These are phyloP conservation scores for Xylariaceae sp. DNA, from an alignment of 2,329 filamentous ascomycete species.

Conservation along the genomic window DNA sequence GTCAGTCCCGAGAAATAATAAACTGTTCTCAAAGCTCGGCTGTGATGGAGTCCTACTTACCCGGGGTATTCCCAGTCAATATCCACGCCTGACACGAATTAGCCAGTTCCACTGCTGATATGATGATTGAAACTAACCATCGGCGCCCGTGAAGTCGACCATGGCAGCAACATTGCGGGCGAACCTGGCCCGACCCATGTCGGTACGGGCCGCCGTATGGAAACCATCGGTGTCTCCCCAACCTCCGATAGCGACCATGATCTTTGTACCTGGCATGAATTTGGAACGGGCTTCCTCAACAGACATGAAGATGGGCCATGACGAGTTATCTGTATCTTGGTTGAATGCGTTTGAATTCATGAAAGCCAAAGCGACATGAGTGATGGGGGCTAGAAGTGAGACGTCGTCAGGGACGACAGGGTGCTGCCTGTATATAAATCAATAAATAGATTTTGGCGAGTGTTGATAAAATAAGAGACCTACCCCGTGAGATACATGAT, in stretches of 20 bases:
- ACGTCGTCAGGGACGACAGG: conserved; percentile 27
- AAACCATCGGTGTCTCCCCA: conserved; percentile 60
- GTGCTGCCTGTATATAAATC: conserved; percentile 25
- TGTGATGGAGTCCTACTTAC: conserved; percentile 14
- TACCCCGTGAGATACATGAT: conserved; percentile 35
- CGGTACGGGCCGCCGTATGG: conserved; percentile 42
- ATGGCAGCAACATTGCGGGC: conserved; percentile 54
- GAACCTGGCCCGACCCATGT: conserved; percentile 44
- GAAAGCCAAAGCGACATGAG: conserved; percentile 52
- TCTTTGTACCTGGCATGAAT: conserved; percentile 49
- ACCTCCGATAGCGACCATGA: conserved; percentile 61
- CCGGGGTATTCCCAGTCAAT: conserved; percentile 59
- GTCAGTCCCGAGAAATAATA: conserved; percentile 12
- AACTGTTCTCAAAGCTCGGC: not conserved
- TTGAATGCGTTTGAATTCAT: conserved; percentile 48
- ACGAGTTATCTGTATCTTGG: conserved; percentile 38
- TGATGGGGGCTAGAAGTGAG: conserved; percentile 41
- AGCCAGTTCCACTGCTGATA: conserved; percentile 1
- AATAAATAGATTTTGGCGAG: not conserved
- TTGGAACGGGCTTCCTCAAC: conserved; percentile 46
- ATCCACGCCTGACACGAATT: conserved; percentile 39
- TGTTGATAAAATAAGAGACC: not conserved
- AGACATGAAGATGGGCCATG: conserved; percentile 47
- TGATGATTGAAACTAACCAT: conserved; percentile 46
- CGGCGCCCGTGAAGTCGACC: conserved; percentile 50